Evolutionary conservation across 441 rosid genomes (phyloP).

Genomic region (Bruguiera hainesii): DNA sequence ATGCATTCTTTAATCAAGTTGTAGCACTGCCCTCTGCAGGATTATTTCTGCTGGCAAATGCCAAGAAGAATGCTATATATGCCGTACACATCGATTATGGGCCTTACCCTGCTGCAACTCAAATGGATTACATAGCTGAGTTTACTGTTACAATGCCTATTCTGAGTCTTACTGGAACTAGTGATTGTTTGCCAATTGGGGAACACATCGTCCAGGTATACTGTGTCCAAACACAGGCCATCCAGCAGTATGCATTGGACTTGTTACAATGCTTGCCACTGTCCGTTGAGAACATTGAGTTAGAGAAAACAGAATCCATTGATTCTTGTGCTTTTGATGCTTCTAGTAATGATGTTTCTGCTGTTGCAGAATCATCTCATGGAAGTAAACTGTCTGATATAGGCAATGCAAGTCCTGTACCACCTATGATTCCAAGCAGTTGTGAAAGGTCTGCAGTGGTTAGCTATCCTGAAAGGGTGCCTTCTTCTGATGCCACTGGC

Average conservation of each 20-base stretch:
- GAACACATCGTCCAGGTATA: constrained; percentile 69
- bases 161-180: constrained; percentile 79
- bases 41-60: constrained; percentile 77
- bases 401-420: constrained; percentile 22
- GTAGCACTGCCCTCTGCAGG: constrained; percentile 69
- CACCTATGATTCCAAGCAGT: constrained; percentile 27
- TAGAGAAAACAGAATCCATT: constrained; percentile 56
- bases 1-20: constrained; percentile 84
- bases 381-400: constrained; percentile 35
- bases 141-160: constrained; percentile 92
- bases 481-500: constrained; percentile 40
- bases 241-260: constrained; percentile 90
- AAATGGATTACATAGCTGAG: constrained; percentile 84
- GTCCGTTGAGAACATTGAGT: constrained; percentile 46
- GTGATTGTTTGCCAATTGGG: constrained; percentile 49
- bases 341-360: constrained; percentile 30
- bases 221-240: constrained; percentile 91
- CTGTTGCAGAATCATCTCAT: constrained; percentile 34
- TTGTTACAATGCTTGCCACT: constrained; percentile 77
- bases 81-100: constrained; percentile 85
- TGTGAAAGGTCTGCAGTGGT: constrained; percentile 28
- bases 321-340: constrained; percentile 36
- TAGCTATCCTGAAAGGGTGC: constrained; percentile 30
- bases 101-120: constrained; percentile 59
- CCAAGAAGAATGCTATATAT: constrained; percentile 87